Percentiles rank a stretch among this genome's conserved stretches.
These are phyloP conservation scores for Pinus tabuliformis DNA, from an alignment of 75 land plant species.

Conservation along the genomic window DNA sequence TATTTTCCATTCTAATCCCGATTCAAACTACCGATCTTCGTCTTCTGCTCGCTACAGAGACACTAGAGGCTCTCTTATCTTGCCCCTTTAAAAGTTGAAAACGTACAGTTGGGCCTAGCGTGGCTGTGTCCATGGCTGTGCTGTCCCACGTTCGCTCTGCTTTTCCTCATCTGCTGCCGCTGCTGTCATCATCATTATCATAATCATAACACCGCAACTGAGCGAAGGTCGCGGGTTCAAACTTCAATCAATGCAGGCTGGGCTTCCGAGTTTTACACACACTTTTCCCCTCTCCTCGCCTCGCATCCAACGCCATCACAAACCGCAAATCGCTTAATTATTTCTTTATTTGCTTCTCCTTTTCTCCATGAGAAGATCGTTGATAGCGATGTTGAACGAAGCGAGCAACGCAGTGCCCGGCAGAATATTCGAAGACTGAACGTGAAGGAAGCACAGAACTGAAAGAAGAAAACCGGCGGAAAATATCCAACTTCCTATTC, in stretches of 20 bases:
- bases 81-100: not conserved
- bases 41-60: not conserved
- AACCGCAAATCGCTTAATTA: no score
- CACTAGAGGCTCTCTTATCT: not conserved
- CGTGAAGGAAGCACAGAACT: no score
- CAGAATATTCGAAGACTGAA: no score
- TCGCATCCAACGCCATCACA: no score
- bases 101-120: not conserved
- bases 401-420: no score
- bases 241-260: conserved; percentile 4
- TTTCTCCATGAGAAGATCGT: no score
- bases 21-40: not conserved
- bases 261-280: not conserved
- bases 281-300: not conserved
- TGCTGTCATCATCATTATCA: not conserved
- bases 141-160: not conserved
- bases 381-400: no score
- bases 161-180: not conserved
- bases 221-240: not conserved
- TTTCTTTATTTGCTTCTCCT: no score
- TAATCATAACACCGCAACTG: not conserved
- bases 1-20: not conserved
- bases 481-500: no score
- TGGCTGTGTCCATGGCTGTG: not conserved
- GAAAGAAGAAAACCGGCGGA: no score